Conservation (phyloP, 768 basidiomycete genomes). For the Suillus subaureus region DNA sequence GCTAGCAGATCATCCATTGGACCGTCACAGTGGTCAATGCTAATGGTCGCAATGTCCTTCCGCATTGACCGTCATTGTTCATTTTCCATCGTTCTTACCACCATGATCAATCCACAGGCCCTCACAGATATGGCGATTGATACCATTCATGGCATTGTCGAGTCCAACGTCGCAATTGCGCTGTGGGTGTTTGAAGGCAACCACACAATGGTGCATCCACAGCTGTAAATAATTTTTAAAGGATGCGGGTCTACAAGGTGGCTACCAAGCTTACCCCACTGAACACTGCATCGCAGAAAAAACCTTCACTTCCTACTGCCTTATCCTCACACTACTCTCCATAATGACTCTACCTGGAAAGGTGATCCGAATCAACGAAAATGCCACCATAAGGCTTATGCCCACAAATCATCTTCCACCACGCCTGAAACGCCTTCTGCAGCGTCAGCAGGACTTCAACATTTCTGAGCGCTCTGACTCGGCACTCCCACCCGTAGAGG, state of each 20-base stretch:
- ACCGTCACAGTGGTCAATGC: neutral
- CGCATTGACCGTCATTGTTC: neutral
- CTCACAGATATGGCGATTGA: neutral
- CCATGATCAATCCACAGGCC: neutral
- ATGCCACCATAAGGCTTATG: neutral
- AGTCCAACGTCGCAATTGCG: neutral
- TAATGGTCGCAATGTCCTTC: neutral
- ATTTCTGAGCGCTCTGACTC: neutral
- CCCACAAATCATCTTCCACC: neutral
- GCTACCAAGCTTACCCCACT: neutral
- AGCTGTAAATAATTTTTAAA: neutral
- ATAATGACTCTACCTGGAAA: neutral
- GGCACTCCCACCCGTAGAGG: neutral
- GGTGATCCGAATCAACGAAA: neutral
- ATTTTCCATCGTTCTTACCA: neutral
- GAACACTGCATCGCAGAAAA: neutral
- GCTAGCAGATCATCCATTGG: neutral
- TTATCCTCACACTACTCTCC: neutral
- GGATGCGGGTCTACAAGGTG: neutral
- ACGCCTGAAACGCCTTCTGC: neutral
- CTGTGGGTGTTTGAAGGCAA: neutral
- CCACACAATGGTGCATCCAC: neutral
- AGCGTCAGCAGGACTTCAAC: neutral
- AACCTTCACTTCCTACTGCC: neutral
- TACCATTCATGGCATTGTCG: neutral